Evolutionary conservation across 306 rosid species (phyloP).

Genomic region (Nissolia schottii): DNA sequence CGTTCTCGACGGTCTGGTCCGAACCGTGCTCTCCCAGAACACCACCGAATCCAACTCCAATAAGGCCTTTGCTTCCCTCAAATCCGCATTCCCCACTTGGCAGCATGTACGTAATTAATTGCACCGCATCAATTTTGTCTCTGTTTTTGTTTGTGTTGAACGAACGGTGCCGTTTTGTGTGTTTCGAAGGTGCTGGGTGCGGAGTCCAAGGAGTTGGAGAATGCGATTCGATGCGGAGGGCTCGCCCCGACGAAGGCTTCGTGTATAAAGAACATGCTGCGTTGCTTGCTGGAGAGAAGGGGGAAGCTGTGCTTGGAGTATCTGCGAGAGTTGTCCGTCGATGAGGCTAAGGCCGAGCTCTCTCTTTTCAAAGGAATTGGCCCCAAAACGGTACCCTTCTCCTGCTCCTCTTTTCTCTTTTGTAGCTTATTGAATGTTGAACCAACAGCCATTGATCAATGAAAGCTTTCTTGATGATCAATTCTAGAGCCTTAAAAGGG

Average conservation of each 20-base stretch:
- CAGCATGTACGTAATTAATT: slow-evolving; percentile 18
- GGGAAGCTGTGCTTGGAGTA: slow-evolving; percentile 82
- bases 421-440: slow-evolving; percentile 3
- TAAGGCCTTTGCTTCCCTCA: slow-evolving; percentile 75
- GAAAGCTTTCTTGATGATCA: no score
- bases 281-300: slow-evolving; percentile 60
- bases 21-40: slow-evolving; percentile 81
- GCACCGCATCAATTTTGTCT: no score
- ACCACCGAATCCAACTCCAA: slow-evolving; percentile 59
- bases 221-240: slow-evolving; percentile 86
- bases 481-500: no score
- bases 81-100: slow-evolving; percentile 60
- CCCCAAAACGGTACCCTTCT: slow-evolving; percentile 71
- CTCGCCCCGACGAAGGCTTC: slow-evolving; percentile 77
- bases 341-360: slow-evolving; percentile 65
- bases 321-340: slow-evolving; percentile 56
- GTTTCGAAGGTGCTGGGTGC: slow-evolving; percentile 60
- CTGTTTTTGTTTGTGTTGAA: not conserved
- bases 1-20: slow-evolving; percentile 82
- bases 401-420: not conserved
- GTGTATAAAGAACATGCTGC: slow-evolving; percentile 67
- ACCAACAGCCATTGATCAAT: not conserved
- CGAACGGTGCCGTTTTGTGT: not conserved
- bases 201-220: slow-evolving; percentile 54
- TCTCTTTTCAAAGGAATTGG: slow-evolving; percentile 88